Base-by-base conservation (phyloP, 106 monocot genomes). In the Dendrobium officinale region DNA sequence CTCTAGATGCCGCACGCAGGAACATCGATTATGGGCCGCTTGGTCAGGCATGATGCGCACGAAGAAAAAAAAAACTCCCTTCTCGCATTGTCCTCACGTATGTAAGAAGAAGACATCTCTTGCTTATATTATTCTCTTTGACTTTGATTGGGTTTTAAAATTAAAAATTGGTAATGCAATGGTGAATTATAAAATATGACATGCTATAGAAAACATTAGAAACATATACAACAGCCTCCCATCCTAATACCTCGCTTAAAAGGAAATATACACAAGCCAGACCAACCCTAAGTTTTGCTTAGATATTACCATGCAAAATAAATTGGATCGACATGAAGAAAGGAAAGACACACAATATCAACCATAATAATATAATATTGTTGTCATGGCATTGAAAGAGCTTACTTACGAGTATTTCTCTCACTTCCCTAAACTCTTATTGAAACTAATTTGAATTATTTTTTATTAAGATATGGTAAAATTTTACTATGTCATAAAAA, bases 381-480 rank as follows among this genome's bases (percentile, higher is more conserved):
- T 70, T 70, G 27, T 9, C 27, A 27, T 13, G 33, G 15, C 2
- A 9, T 33, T 33, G 33, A 70, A 31, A 70, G 70, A 27, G 31
- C 31, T 37, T 9, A 1, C 33, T 27, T 31, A 2, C 37, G 70
- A 70, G 70, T 70, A 27, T 31, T 70, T 70, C 70, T 70, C 70
- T 22, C 22, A 64, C 24, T 11, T 51, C 8, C 51, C 10, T n/a
- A 4, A 61, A 61, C 1, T n/a, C 59, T 61, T 61, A 61, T 61
- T 20, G 0, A 61, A n/a, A 22, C 5, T 20, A 61, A 61, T 61
- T 70, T 15, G 4, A 13, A 70, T 2, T 64, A 70, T 70, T 70
- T 70, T 33, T 70, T 70, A 70, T 70, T 13, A 70, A 37, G 33
- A 70, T 33, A 70, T 70, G 37, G 22, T 22, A 70, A 70, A 70